Percentiles rank a stretch among this genome's conserved stretches.
These are phyloP conservation scores for Epichloe scottii DNA, from an alignment of 2,329 filamentous ascomycete genomes.

Conservation along the genomic window DNA sequence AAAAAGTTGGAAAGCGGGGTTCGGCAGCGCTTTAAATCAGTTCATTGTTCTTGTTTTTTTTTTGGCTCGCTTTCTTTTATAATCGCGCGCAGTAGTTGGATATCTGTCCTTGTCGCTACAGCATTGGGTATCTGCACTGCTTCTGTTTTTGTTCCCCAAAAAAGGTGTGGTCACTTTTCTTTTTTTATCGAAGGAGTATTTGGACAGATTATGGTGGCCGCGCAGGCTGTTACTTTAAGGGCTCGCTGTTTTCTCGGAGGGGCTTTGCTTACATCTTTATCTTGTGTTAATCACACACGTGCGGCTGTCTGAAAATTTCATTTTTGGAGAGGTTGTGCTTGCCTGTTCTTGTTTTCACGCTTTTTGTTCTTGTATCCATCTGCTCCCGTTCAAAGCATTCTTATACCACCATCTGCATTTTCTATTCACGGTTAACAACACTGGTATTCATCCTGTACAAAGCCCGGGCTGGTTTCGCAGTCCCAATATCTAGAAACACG, in stretches of 20 bases:
- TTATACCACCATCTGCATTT: slow-evolving; percentile 1
- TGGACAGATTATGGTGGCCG: neutral
- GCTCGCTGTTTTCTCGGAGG: neutral
- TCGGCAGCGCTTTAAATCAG: slow-evolving; percentile 4
- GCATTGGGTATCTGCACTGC: slow-evolving; percentile 1
- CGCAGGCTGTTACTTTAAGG: neutral
- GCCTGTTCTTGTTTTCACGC: neutral
- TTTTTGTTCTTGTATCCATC: neutral
- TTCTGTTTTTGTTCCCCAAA: neutral
- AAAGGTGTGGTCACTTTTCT: neutral
- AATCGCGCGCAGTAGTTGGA: neutral
- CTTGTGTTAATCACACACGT: neutral
- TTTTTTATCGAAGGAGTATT: neutral
- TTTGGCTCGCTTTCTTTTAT: slow-evolving; percentile 7
- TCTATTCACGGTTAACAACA: neutral
- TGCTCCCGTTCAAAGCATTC: neutral
- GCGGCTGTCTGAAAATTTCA: neutral
- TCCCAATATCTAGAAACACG: neutral
- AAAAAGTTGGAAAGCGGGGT: slow-evolving; percentile 1
- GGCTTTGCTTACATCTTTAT: neutral
- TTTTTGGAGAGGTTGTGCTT: neutral
- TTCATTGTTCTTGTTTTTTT: slow-evolving; percentile 8
- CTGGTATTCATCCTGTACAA: neutral
- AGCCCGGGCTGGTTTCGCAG: neutral
- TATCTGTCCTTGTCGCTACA: neutral